Conservation (phyloP, 163 green algal species). For the Coccomyxa subellipsoidea region DNA sequence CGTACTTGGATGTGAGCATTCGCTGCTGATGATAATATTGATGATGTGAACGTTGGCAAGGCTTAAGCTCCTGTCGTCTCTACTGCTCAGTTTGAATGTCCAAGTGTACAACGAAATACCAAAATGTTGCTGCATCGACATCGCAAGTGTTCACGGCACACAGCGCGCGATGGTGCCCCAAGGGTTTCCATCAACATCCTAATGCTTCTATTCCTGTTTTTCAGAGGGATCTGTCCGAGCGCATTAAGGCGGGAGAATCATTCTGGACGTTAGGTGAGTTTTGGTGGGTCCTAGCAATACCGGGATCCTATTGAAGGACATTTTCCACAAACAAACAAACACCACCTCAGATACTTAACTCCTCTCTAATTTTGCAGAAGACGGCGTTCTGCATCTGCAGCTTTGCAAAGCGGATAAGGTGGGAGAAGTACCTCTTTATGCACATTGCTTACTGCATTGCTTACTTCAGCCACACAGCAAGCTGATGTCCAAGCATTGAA, state of each 20-base stretch:
- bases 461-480: no score
- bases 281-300: background rate
- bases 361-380: constrained; percentile 55
- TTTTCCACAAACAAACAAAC: background rate
- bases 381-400: constrained; percentile 67
- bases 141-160: no score
- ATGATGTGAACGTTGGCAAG: background rate
- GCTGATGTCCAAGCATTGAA: background rate
- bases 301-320: background rate
- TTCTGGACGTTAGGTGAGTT: constrained; percentile 86
- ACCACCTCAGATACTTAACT: no score
- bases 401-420: constrained; percentile 64
- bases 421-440: background rate
- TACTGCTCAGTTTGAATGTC: no score
- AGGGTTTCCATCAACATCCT: no score
- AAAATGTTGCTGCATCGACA: no score
- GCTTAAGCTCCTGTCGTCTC: background rate
- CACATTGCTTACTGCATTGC: no score
- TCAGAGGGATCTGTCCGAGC: constrained; percentile 49
- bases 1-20: constrained; percentile 79
- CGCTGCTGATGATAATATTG: background rate
- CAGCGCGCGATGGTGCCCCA: no score
- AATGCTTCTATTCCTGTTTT: constrained; percentile 16
- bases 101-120: no score
- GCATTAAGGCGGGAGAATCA: constrained; percentile 69